Conservation (phyloP, 345 rosid species). For the Syzygium aromaticum region DNA sequence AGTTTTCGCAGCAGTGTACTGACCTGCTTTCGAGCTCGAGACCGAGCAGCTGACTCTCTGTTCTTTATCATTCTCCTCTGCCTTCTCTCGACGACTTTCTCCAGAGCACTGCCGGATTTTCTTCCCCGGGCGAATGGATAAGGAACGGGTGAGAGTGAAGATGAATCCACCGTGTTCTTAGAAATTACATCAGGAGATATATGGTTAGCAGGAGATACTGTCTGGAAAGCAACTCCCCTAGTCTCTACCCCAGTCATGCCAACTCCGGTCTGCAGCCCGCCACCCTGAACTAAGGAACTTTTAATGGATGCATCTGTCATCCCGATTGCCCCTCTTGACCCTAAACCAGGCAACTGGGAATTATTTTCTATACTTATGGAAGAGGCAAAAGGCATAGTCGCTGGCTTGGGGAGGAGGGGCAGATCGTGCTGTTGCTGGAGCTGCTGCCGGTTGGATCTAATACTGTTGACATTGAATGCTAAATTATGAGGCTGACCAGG, state of each 20-base stretch:
- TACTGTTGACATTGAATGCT: constrained; percentile 39
- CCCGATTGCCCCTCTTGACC: not conserved
- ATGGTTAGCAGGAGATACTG: constrained; percentile 22
- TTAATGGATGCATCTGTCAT: constrained; percentile 23
- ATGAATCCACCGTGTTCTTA: constrained; percentile 48
- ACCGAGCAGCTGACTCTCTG: constrained; percentile 97
- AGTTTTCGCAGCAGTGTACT: not conserved
- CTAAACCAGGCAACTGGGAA: constrained; percentile 18
- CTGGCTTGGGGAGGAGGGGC: constrained; percentile 64
- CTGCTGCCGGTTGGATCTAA: constrained; percentile 29
- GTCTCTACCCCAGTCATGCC: not conserved
- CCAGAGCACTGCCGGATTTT: constrained; percentile 53
- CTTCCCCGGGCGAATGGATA: constrained; percentile 68
- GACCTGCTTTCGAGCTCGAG: constrained; percentile 98
- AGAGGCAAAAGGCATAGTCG: constrained; percentile 46
- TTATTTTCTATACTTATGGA: constrained; percentile 25
- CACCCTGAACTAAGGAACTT: not conserved
- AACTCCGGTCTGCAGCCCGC: not conserved
- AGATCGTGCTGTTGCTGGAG: constrained; percentile 3
- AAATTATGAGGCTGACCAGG: constrained; percentile 15
- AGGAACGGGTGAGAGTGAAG: constrained; percentile 72
- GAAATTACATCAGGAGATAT: constrained; percentile 38
- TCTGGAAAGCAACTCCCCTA: not conserved
- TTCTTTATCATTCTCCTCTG: constrained; percentile 98
- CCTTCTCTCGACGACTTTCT: constrained; percentile 95